Conservation (phyloP, 371 early-diverging fungal genomes). For the Mortierella sp. region DNA sequence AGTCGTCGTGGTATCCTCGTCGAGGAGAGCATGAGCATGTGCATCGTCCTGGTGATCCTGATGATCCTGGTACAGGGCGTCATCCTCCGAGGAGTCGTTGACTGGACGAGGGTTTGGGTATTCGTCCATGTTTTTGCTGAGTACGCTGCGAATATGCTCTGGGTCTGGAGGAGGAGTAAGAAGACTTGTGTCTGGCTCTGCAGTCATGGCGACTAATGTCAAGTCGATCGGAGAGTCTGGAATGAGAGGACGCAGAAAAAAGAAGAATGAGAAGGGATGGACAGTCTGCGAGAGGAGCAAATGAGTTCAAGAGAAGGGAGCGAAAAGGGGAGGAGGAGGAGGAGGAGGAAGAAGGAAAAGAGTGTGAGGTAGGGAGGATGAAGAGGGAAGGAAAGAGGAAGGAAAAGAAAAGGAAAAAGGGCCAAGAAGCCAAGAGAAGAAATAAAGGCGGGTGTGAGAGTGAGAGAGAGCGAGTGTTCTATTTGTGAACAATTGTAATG, state of each 20-base stretch:
- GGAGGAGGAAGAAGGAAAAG: neutral
- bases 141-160: slow-evolving; percentile 13
- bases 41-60: neutral
- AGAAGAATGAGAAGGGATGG: neutral
- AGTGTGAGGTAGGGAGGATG: neutral
- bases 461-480: neutral
- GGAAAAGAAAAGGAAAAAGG: neutral
- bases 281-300: neutral
- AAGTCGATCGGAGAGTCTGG: neutral
- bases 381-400: neutral
- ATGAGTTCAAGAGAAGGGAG: neutral
- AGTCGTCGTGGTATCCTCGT: slow-evolving; percentile 21
- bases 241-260: slow-evolving; percentile 3
- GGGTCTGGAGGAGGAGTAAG: slow-evolving; percentile 42
- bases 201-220: slow-evolving; percentile 22
- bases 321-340: slow-evolving; percentile 6
- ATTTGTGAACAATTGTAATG: neutral
- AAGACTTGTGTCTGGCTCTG: slow-evolving; percentile 20
- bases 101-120: slow-evolving; percentile 19
- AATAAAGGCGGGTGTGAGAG: neutral
- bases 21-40: neutral
- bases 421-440: neutral
- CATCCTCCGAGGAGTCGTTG: slow-evolving; percentile 35
- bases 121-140: slow-evolving; percentile 30
- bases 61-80: neutral